Conservation (phyloP, 2,329 filamentous ascomycete genomes). For the Fusarium miscanthi region DNA sequence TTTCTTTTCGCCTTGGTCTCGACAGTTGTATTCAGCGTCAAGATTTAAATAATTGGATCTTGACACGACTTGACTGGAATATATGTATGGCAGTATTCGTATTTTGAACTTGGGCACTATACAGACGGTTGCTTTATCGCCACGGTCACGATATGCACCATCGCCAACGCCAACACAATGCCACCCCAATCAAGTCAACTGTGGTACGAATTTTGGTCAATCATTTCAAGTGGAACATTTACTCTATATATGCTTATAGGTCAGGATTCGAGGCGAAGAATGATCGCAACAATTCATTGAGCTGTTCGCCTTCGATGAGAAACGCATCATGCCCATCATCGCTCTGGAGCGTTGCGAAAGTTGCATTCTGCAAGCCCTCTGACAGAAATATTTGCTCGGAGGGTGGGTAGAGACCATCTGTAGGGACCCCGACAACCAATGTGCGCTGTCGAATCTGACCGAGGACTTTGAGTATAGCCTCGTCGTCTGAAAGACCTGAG, state of each 20-base stretch:
- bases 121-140: background rate
- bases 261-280: background rate
- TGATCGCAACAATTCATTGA: background rate
- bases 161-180: background rate
- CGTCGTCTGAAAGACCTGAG: background rate
- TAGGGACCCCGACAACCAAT: background rate
- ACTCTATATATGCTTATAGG: background rate
- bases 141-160: background rate
- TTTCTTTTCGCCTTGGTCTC: conserved; percentile 1
- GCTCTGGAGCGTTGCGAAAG: background rate
- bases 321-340: background rate
- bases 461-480: background rate
- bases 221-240: background rate
- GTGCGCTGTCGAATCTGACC: background rate
- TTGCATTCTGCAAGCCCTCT: background rate
- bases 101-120: background rate
- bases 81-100: background rate
- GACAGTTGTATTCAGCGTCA: background rate
- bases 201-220: background rate
- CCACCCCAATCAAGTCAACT: no score
- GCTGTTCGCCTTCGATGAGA: background rate
- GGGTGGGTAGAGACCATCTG: background rate
- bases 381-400: background rate
- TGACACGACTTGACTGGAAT: background rate
- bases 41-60: background rate